Base-by-base conservation (phyloP, 305 asterid genomes). In the Rubia peregrina region DNA sequence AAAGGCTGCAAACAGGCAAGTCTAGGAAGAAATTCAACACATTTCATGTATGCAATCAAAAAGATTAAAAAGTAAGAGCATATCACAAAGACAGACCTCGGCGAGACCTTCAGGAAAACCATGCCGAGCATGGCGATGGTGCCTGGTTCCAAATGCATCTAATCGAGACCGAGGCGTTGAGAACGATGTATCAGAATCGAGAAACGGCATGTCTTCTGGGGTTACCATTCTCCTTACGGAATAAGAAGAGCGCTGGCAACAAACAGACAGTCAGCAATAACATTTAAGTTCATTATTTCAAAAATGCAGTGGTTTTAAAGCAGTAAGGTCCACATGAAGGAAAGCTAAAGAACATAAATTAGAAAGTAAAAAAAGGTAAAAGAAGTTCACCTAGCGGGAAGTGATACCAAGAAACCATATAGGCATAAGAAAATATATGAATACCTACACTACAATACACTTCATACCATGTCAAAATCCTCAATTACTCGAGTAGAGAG, bases 91-190 rank as follows among this genome's bases (percentile, higher is more conserved):
- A 75, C 90, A 76, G 70, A 92, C 98, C 96, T 90, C 97, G 40
- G 94, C 90, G 74, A 92, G 88, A 56, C 95, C 98, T 77, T 86
- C 95, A 9, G 87, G 87, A 67, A 77, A 84, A 80, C 84, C 86
- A 75, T 82, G 86, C 63, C 89, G 83, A 70, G 76, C 77, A 73
- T 87, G 91, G 24, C 87, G 93, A 83, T 81, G 84, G 80, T 86
- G 85, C 75, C 96, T 83, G 36, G 89, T 77, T 73, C 85, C 86
- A 60, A 84, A 80, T 77, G 81, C 78, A 69, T 89, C 88, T 6
- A 86, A 64, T 42, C 84, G 83, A 69, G 85, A 71, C 66, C 79
- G 85, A 38, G 88, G 75, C 67, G 85, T 33, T 71, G 83, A 88
- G 7, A 83, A 57, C 49, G 80, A 74, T 74, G 81, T 17, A 43